Evolutionary conservation across 1,284 basidiomycete genomes (phyloP).

Genomic region (Caloboletus firmus): DNA sequence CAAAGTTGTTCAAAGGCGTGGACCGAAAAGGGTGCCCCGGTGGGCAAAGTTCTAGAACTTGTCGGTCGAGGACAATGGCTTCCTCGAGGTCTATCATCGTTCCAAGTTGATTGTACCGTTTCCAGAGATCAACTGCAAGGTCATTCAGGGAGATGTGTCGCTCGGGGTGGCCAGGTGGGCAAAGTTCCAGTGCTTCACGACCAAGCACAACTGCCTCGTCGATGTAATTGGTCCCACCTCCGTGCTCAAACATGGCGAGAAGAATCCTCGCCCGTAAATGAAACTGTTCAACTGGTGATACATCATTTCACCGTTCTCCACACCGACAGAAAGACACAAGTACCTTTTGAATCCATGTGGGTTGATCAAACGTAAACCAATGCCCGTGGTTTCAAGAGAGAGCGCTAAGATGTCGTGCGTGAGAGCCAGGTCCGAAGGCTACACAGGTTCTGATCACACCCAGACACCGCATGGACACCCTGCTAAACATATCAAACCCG

Average conservation of each 20-base stretch:
- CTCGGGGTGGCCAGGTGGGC: background rate
- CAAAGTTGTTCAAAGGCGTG: background rate
- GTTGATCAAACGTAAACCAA: background rate
- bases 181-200: no score
- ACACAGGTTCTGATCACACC: no score
- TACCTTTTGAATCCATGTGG: background rate
- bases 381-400: background rate
- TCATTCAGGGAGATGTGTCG: background rate
- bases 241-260: background rate
- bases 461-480: no score
- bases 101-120: background rate
- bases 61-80: background rate
- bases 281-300: background rate
- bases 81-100: background rate
- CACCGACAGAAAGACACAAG: background rate
- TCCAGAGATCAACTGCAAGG: background rate
- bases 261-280: background rate
- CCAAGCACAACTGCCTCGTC: background rate
- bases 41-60: background rate
- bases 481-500: no score
- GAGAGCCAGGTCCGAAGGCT: background rate
- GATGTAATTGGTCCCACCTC: background rate
- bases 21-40: background rate
- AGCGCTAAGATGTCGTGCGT: background rate
- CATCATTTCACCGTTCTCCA: background rate